Evolutionary conservation across 1,284 basidiomycete species (phyloP).

Genomic region (Caloboletus inedulis): DNA sequence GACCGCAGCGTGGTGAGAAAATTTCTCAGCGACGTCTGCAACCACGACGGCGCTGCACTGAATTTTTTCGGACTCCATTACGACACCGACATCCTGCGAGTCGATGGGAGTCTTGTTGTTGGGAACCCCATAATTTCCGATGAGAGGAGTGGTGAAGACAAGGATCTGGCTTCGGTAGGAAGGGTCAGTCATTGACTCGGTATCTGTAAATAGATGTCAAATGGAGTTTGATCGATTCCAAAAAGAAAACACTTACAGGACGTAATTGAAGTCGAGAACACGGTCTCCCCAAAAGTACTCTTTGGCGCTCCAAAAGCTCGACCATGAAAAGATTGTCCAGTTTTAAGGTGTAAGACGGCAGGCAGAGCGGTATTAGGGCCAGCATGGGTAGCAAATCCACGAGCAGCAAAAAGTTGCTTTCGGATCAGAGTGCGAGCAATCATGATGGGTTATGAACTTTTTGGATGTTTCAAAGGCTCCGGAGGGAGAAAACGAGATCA

Average conservation of each 20-base stretch:
- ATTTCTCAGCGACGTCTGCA: conserved; percentile 91
- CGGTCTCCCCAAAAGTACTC: conserved; percentile 94
- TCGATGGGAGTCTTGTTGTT: conserved; percentile 73
- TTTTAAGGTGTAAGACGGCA: conserved; percentile 89
- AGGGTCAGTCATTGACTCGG: conserved; percentile 99
- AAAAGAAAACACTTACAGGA: conserved; percentile 63
- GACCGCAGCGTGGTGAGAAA: conserved; percentile 92
- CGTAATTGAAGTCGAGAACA: conserved; percentile 98
- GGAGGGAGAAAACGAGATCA: conserved; percentile 80
- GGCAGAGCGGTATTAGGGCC: conserved; percentile 52
- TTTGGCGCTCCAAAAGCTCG: conserved; percentile 86
- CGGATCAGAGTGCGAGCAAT: conserved; percentile 52
- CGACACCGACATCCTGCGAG: conserved; percentile 82
- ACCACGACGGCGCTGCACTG: conserved; percentile 95
- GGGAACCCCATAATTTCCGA: conserved; percentile 98
- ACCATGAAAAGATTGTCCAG: conserved; percentile 89
- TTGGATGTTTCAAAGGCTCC: conserved; percentile 48
- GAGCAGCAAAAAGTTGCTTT: conserved; percentile 44
- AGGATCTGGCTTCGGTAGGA: conserved; percentile 98
- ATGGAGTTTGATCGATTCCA: conserved; percentile 1
- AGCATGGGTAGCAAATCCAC: conserved; percentile 66
- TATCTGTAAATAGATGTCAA: conserved; percentile 55
- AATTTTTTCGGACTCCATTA: conserved; percentile 86
- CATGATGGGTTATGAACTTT: conserved; percentile 39
- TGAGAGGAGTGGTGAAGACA: conserved; percentile 97